phyloP scores from a whole-genome alignment of 345 rosid species.

The Lumnitzera littorea region DNA sequence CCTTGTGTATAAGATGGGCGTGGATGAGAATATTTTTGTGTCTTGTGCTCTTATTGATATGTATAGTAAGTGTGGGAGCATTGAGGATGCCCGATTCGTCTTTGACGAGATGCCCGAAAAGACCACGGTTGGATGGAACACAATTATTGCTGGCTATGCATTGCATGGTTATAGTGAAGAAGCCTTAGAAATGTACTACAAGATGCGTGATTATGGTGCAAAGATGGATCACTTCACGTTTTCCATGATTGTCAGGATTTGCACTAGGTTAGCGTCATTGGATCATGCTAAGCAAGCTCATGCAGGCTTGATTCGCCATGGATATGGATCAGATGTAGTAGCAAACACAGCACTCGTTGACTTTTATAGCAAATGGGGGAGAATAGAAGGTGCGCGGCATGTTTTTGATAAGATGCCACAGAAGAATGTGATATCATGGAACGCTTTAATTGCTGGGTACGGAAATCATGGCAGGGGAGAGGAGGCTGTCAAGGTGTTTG shows the following conservation, averaged over 20 bases:
- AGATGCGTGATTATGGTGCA: slow-evolving; percentile 68
- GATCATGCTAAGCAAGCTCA: slow-evolving; percentile 81
- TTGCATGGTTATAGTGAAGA: slow-evolving; percentile 77
- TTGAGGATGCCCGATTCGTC: slow-evolving; percentile 62
- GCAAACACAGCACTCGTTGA: slow-evolving; percentile 79
- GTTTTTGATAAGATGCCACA: slow-evolving; percentile 62
- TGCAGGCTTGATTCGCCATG: slow-evolving; percentile 56
- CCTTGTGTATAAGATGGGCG: slow-evolving; percentile 49
- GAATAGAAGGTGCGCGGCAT: slow-evolving; percentile 60
- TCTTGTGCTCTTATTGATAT: slow-evolving; percentile 74
- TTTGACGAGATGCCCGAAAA: slow-evolving; percentile 74
- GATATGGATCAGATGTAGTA: slow-evolving; percentile 63
- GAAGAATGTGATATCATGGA: slow-evolving; percentile 76
- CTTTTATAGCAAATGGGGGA: slow-evolving; percentile 96
- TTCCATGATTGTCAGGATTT: slow-evolving; percentile 57
- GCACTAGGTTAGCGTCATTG: slow-evolving; percentile 64
- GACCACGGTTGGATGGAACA: slow-evolving; percentile 80
- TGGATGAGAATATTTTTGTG: slow-evolving; percentile 42
- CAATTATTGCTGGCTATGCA: slow-evolving; percentile 67
- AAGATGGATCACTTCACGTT: slow-evolving; percentile 73
- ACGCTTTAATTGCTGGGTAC: slow-evolving; percentile 79
- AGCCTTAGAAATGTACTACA: slow-evolving; percentile 57
- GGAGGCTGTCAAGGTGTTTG: slow-evolving; percentile 60
- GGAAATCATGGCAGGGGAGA: slow-evolving; percentile 69
- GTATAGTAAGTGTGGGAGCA: slow-evolving; percentile 85